Evolutionary conservation across 1,284 basidiomycete species (phyloP).

Genomic region (Tylopilus orsonianus): DNA sequence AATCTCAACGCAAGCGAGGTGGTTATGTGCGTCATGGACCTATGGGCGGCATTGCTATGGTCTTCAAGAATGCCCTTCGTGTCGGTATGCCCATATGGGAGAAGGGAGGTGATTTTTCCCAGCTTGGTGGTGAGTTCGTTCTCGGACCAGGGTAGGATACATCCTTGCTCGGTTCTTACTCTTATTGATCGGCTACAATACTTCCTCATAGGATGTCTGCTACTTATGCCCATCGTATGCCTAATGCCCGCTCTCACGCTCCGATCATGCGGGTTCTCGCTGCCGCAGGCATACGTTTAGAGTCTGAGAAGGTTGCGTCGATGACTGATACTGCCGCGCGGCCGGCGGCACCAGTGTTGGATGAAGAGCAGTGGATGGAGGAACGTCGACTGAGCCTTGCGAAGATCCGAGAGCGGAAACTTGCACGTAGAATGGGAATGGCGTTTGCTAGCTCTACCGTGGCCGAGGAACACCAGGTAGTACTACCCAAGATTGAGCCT

Average conservation of each 20-base stretch:
- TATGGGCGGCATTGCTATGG: slow-evolving; percentile 66
- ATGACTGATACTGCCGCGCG: slow-evolving; percentile 7
- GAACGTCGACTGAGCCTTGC: slow-evolving; percentile 42
- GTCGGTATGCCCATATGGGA: slow-evolving; percentile 78
- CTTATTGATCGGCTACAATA: slow-evolving; percentile 5
- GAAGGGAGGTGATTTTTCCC: slow-evolving; percentile 72
- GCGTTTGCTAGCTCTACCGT: slow-evolving; percentile 15
- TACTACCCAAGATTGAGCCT: slow-evolving; percentile 23
- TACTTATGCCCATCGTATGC: slow-evolving; percentile 73
- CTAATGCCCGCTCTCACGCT: slow-evolving; percentile 64
- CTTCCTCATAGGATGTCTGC: slow-evolving; percentile 48
- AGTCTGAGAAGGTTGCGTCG: slow-evolving; percentile 22
- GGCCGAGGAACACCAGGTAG: slow-evolving; percentile 18
- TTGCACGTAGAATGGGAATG: slow-evolving; percentile 34
- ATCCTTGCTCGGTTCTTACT: slow-evolving; percentile 10
- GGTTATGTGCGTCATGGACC: slow-evolving; percentile 66
- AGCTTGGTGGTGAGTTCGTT: slow-evolving; percentile 89
- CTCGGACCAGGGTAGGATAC: slow-evolving; percentile 69
- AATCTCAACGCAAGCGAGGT: slow-evolving; percentile 40
- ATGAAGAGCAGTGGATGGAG: slow-evolving; percentile 47
- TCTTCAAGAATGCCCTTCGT: slow-evolving; percentile 64
- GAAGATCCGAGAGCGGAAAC: slow-evolving; percentile 38
- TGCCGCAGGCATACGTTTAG: slow-evolving; percentile 50
- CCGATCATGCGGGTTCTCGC: slow-evolving; percentile 66
- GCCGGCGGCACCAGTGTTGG: slow-evolving; percentile 27